These are phyloP conservation scores for Cryptosporidium baileyi DNA, from an alignment of 169 alveolate species.

Conservation along the genomic window DNA sequence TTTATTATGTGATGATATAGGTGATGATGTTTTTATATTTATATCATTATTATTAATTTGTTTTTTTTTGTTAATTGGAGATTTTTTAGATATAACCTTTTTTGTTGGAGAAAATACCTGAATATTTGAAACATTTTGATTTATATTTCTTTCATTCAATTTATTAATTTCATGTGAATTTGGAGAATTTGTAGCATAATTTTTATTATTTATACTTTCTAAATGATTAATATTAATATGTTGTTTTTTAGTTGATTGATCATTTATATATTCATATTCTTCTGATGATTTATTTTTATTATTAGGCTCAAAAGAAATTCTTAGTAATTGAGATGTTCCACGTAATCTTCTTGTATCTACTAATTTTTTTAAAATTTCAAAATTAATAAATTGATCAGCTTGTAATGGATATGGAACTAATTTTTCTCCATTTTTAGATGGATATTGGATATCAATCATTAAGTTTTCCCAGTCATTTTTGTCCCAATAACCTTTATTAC, in stretches of 20 bases:
- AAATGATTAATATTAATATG: too few species aligned
- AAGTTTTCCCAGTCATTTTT: slow-evolving; percentile 30
- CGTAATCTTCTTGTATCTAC: slow-evolving; percentile 67
- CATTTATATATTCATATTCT: too few species aligned
- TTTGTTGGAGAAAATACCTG: too few species aligned
- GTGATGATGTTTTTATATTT: neutral
- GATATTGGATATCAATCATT: slow-evolving; percentile 65
- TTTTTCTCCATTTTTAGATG: slow-evolving; percentile 58
- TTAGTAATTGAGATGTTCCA: slow-evolving; percentile 59
- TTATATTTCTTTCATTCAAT: neutral
- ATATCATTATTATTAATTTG: too few species aligned
- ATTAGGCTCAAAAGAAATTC: slow-evolving; percentile 27
- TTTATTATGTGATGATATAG: neutral
- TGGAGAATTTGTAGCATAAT: neutral
- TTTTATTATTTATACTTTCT: too few species aligned
- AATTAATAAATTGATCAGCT: slow-evolving; percentile 4
- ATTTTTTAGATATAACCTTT: too few species aligned
- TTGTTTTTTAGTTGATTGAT: too few species aligned
- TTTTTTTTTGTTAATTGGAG: too few species aligned
- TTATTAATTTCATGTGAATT: neutral
- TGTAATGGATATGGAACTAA: slow-evolving; percentile 60
- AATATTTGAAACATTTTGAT: neutral
- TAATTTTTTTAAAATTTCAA: slow-evolving; percentile 31
- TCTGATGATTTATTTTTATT: neutral
- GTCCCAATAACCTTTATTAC: slow-evolving; percentile 58